phyloP scores from a whole-genome alignment of 306 rosid genomes.

The Vigna unguiculata region DNA sequence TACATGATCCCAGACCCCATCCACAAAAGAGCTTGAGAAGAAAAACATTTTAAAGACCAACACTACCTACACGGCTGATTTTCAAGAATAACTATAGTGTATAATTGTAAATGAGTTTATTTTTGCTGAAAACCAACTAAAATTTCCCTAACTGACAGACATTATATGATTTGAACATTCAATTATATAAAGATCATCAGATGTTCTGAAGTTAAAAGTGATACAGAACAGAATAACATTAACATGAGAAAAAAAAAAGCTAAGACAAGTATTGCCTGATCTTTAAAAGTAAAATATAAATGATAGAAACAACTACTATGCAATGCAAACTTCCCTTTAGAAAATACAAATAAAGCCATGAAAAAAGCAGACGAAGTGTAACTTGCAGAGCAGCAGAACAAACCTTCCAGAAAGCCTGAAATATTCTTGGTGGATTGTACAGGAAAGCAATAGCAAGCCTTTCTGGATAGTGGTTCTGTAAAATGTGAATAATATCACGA shows the following conservation, averaged over 20 bases:
- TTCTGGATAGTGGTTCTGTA: constrained; percentile 94
- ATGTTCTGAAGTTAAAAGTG: neutral
- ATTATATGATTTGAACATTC: constrained; percentile 22
- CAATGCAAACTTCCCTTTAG: constrained; percentile 5
- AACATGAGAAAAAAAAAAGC: constrained; percentile 1
- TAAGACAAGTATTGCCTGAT: neutral
- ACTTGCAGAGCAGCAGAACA: constrained; percentile 40
- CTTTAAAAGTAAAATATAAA: constrained; percentile 37
- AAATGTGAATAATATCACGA: constrained; percentile 73
- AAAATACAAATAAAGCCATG: constrained; percentile 17
- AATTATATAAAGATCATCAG: neutral
- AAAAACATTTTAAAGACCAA: neutral
- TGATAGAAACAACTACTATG: constrained; percentile 16
- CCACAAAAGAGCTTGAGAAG: constrained; percentile 21
- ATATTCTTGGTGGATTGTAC: constrained; percentile 87
- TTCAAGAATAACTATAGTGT: neutral
- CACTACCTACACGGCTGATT: neutral
- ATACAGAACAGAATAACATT: constrained; percentile 11
- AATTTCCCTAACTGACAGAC: neutral
- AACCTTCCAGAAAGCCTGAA: constrained; percentile 92
- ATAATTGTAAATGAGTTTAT: too few relatives aligned
- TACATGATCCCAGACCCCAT: neutral
- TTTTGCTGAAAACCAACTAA: constrained; percentile 9
- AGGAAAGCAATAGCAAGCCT: constrained; percentile 81
- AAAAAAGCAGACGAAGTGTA: constrained; percentile 17